These are phyloP conservation scores for Hansenula lynferdii DNA, from an alignment of 1,139 yeast species.

Conservation along the genomic window DNA sequence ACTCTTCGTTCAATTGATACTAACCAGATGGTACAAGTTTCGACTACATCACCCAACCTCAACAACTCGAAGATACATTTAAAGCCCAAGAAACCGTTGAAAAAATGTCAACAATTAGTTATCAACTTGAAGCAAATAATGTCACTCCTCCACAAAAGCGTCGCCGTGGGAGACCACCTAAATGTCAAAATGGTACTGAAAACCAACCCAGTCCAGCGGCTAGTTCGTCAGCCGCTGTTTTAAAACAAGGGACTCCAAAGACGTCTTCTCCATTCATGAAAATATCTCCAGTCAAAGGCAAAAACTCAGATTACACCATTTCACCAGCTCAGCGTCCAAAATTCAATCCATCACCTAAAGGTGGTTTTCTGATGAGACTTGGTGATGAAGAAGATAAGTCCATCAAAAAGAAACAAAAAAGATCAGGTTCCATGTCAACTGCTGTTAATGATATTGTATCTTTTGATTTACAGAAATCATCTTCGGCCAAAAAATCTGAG, in stretches of 20 bases:
- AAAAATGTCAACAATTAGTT: background rate
- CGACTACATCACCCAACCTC: background rate
- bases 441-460: background rate
- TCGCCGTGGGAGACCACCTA: constrained; percentile 25
- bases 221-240: constrained; percentile 20
- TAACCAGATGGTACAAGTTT: no score
- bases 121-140: background rate
- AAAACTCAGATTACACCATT: constrained; percentile 1
- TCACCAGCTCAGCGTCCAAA: constrained; percentile 8
- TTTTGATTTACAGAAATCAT: background rate
- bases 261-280: constrained; percentile 21
- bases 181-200: constrained; percentile 6
- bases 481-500: background rate
- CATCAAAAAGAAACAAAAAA: background rate
- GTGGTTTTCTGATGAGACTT: constrained; percentile 18
- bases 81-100: background rate
- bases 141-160: constrained; percentile 21
- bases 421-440: background rate
- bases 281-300: constrained; percentile 17
- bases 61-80: background rate
- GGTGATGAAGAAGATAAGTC: constrained; percentile 2
- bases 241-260: constrained; percentile 23
- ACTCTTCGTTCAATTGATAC: no score
- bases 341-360: constrained; percentile 20
- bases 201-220: constrained; percentile 19